Evolutionary conservation across 2,329 filamentous ascomycete genomes (phyloP).

Genomic region (Xylariales sp.): DNA sequence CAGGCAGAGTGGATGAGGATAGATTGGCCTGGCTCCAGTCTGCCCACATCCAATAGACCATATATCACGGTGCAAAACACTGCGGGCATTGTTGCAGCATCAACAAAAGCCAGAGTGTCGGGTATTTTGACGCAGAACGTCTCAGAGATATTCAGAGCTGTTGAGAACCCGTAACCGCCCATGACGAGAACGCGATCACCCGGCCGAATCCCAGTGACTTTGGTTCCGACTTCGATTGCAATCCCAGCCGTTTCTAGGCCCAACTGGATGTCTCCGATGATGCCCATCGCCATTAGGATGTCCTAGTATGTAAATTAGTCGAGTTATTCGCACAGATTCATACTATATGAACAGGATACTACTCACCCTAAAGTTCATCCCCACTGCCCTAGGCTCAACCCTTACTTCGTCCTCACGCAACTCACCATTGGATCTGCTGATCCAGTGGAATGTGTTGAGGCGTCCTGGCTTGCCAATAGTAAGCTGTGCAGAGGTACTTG

Average conservation of each 20-base stretch:
- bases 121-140: constrained; percentile 11
- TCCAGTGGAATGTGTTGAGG: not conserved
- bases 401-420: not conserved
- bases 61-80: constrained; percentile 9
- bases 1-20: not conserved
- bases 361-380: constrained; percentile 5
- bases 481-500: too few species aligned
- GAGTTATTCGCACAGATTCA: too few species aligned
- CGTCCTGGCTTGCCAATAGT: not conserved
- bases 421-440: not conserved
- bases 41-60: not conserved
- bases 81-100: constrained; percentile 13
- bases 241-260: constrained; percentile 13
- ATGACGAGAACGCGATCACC: constrained; percentile 10
- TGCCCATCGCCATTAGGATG: not conserved
- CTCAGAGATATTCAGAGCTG: not conserved
- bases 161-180: not conserved
- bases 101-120: constrained; percentile 12
- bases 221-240: constrained; percentile 15
- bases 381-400: not conserved
- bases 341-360: too few species aligned
- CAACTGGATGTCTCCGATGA: too few species aligned
- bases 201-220: constrained; percentile 9
- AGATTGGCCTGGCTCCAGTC: constrained; percentile 11
- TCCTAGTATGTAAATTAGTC: constrained; percentile 11